Percentiles rank a stretch among this genome's conserved stretches.
Evolutionary conservation across 1,284 basidiomycete species (phyloP).

Genomic region (Meripilus lineatus): DNA sequence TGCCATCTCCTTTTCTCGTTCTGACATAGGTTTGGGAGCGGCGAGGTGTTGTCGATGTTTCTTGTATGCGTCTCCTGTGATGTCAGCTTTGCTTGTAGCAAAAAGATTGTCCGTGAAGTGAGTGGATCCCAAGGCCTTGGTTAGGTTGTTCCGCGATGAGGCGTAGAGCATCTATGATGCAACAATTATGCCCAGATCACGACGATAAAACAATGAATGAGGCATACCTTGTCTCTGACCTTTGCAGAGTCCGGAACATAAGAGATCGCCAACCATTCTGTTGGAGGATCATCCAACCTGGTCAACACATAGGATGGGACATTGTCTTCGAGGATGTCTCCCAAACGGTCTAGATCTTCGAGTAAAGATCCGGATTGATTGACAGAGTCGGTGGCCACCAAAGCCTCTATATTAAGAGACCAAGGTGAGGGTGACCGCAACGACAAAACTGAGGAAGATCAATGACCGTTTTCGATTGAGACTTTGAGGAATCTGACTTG

Average conservation of each 20-base stretch:
- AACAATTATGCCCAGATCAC: not conserved
- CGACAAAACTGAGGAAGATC: conserved; percentile 14
- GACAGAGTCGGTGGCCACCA: conserved; percentile 53
- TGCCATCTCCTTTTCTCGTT: conserved; percentile 75
- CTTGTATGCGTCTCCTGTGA: conserved; percentile 65
- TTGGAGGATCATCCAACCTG: conserved; percentile 51
- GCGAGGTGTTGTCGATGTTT: conserved; percentile 67
- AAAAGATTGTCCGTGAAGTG: conserved; percentile 78
- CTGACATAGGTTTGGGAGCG: conserved; percentile 78
- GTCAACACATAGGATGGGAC: conserved; percentile 71
- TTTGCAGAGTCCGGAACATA: conserved; percentile 76
- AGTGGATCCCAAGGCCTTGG: conserved; percentile 72
- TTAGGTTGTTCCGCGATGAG: conserved; percentile 70
- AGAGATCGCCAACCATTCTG: conserved; percentile 66
- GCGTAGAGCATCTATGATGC: conserved; percentile 82
- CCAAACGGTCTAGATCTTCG: conserved; percentile 56
- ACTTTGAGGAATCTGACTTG: conserved; percentile 68
- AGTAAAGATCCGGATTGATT: conserved; percentile 44
- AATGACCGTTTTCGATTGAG: conserved; percentile 64
- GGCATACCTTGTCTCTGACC: conserved; percentile 68
- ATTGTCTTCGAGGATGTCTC: conserved; percentile 52
- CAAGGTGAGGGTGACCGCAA: conserved; percentile 21
- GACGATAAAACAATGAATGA: not conserved
- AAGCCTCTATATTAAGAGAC: conserved; percentile 46
- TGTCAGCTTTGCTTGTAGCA: conserved; percentile 71